phyloP scores from a whole-genome alignment of 768 basidiomycete species.

The Asterophora parasitica region DNA sequence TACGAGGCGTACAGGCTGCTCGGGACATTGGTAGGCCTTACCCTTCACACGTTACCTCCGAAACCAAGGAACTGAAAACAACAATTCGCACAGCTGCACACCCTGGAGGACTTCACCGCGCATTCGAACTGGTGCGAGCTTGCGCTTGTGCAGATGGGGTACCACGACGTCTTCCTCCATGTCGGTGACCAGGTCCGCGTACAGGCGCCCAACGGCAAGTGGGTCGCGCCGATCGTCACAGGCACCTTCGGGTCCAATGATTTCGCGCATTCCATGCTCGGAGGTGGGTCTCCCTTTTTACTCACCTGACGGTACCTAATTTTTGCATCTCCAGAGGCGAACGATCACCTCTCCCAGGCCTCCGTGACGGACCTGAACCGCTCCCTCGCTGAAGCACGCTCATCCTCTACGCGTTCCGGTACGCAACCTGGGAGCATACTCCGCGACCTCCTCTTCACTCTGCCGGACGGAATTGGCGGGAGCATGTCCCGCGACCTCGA shows the following conservation, averaged over 20 bases:
- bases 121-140: slow-evolving; percentile 92
- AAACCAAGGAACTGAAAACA: no score
- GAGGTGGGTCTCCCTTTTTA: slow-evolving; percentile 32
- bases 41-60: no score
- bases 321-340: slow-evolving; percentile 6
- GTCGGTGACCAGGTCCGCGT: slow-evolving; percentile 79
- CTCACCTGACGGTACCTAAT: neutral
- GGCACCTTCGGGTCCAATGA: slow-evolving; percentile 78
- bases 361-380: slow-evolving; percentile 86
- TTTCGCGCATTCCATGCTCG: slow-evolving; percentile 73
- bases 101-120: slow-evolving; percentile 82
- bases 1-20: slow-evolving; percentile 81
- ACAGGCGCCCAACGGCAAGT: slow-evolving; percentile 66
- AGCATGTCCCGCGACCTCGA: slow-evolving; percentile 76
- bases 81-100: slow-evolving; percentile 50
- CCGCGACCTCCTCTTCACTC: slow-evolving; percentile 52
- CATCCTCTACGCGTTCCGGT: slow-evolving; percentile 31
- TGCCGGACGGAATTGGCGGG: slow-evolving; percentile 57
- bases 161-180: slow-evolving; percentile 76
- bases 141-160: slow-evolving; percentile 67
- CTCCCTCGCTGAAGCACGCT: slow-evolving; percentile 67
- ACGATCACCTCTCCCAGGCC: slow-evolving; percentile 40
- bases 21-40: slow-evolving; percentile 49
- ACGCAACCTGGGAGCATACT: slow-evolving; percentile 42
- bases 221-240: slow-evolving; percentile 77